Evolutionary conservation across 2,329 filamentous ascomycete species (phyloP).

Genomic region (Cladosporium colombiae): DNA sequence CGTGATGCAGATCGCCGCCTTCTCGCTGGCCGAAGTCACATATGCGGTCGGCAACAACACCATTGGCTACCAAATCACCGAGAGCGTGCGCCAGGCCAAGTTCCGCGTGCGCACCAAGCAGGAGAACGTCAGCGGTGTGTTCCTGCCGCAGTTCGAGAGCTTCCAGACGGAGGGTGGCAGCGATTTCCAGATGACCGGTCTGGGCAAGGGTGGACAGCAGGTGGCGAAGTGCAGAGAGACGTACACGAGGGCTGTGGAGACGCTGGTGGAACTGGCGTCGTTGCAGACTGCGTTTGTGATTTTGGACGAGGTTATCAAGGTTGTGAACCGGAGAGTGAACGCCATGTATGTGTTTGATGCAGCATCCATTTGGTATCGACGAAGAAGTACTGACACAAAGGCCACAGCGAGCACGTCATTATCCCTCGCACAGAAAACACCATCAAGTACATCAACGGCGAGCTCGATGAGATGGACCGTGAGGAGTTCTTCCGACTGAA

Average conservation of each 20-base stretch:
- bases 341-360: conserved; percentile 67
- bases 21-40: conserved; percentile 94
- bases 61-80: conserved; percentile 95
- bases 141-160: conserved; percentile 91
- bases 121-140: conserved; percentile 96
- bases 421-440: conserved; percentile 98
- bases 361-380: background rate
- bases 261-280: conserved; percentile 89
- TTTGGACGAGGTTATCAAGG: conserved; percentile 97
- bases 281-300: conserved; percentile 98
- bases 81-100: conserved; percentile 87
- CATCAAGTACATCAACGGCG: conserved; percentile 99
- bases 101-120: conserved; percentile 94
- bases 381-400: conserved; percentile 25
- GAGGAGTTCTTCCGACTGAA: conserved; percentile 98
- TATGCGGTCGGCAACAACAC: conserved; percentile 89
- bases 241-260: conserved; percentile 93
- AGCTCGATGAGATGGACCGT: conserved; percentile 93
- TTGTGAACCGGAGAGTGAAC: conserved; percentile 96
- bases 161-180: conserved; percentile 86
- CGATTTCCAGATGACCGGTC: conserved; percentile 91
- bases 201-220: conserved; percentile 96
- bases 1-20: conserved; percentile 98
- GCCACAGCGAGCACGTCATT: conserved; percentile 80
- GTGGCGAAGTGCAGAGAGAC: conserved; percentile 94